Evolutionary conservation across 192 early-diverging fungal genomes (phyloP).

Genomic region (Diversispora eburnea): DNA sequence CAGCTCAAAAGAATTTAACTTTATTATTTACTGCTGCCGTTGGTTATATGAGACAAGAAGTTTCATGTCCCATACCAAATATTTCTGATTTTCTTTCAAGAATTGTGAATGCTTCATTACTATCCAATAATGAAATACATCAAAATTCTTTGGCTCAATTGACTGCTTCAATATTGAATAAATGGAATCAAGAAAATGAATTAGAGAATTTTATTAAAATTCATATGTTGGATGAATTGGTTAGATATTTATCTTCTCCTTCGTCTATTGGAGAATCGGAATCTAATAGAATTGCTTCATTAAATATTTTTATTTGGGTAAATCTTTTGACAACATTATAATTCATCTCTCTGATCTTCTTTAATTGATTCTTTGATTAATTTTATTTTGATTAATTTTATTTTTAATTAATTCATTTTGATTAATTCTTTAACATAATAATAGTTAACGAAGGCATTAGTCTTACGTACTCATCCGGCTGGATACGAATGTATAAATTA

Average conservation of each 20-base stretch:
- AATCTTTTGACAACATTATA: background rate
- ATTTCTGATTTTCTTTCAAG: constrained; percentile 41
- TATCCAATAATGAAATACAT: constrained; percentile 38
- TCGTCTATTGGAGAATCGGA: background rate
- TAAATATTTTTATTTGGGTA: constrained; percentile 32
- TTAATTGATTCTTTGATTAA: too few species aligned
- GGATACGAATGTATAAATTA: constrained; percentile 54
- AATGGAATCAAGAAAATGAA: constrained; percentile 46
- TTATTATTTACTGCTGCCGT: constrained; percentile 31
- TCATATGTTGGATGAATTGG: constrained; percentile 17
- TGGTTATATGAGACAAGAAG: constrained; percentile 29
- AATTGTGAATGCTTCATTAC: constrained; percentile 42
- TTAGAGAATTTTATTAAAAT: constrained; percentile 32
- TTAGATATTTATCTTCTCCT: background rate
- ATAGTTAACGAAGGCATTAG: constrained; percentile 65
- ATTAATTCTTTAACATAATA: background rate
- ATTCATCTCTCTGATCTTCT: too few species aligned
- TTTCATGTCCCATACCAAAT: constrained; percentile 46
- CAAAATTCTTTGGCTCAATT: constrained; percentile 54
- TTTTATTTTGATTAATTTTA: background rate
- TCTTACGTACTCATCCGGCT: constrained; percentile 47
- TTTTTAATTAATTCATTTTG: background rate
- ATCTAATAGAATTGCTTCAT: constrained; percentile 1
- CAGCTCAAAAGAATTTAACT: constrained; percentile 21
- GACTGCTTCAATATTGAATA: constrained; percentile 65